Percentiles rank a stretch among this genome's conserved stretches.
Evolutionary conservation across 2,329 filamentous ascomycete species (phyloP).

Genomic region (Claviceps fusiformis): DNA sequence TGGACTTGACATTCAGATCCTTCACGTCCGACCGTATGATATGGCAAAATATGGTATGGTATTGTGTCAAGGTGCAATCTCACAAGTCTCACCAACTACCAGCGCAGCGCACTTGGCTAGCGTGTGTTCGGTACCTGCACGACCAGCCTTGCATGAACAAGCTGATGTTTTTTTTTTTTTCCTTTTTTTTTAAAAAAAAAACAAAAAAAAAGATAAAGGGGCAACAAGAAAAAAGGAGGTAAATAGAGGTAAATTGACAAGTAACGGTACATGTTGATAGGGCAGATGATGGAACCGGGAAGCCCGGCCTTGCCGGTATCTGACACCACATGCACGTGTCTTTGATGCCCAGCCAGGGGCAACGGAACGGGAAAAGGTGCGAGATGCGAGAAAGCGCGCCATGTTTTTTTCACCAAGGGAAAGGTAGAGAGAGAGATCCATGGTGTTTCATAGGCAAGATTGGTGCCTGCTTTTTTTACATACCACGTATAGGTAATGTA

Average conservation of each 20-base stretch:
- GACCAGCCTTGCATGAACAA: slow-evolving; percentile 3
- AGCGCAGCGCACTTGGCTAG: not conserved
- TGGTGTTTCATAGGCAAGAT: too few relatives aligned
- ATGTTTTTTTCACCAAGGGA: not conserved
- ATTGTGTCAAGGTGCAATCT: not conserved
- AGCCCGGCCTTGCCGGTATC: not conserved
- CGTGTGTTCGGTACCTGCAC: slow-evolving; percentile 4
- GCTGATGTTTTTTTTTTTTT: not conserved
- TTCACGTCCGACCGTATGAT: too few relatives aligned
- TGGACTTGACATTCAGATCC: too few relatives aligned
- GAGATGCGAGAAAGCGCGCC: not conserved
- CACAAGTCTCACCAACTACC: not conserved
- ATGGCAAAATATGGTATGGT: too few relatives aligned
- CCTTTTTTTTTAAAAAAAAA: not conserved
- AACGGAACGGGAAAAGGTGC: not conserved
- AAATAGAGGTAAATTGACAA: too few relatives aligned
- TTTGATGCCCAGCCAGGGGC: slow-evolving; percentile 5
- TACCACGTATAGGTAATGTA: too few relatives aligned
- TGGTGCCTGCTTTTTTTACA: too few relatives aligned
- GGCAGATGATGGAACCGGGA: not conserved
- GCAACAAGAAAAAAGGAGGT: too few relatives aligned
- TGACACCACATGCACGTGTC: not conserved
- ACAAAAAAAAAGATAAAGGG: not conserved
- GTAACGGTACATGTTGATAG: not conserved
- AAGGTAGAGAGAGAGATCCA: too few relatives aligned